Evolutionary conservation across 2,329 filamentous ascomycete species (phyloP).

Genomic region (Pseudomassariella vexata): DNA sequence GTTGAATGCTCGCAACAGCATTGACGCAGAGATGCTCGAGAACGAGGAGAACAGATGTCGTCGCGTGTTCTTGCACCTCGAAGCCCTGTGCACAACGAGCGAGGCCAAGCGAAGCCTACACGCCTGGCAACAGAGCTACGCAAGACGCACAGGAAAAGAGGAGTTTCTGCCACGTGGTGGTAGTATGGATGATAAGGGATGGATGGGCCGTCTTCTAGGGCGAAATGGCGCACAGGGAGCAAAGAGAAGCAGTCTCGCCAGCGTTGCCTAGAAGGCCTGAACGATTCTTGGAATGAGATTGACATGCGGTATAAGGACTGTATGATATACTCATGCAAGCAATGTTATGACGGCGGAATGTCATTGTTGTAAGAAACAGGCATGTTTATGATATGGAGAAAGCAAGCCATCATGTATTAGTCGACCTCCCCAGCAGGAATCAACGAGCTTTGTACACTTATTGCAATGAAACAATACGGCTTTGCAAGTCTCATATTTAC

Average conservation of each 20-base stretch:
- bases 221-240: neutral
- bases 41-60: constrained; percentile 37
- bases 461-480: too few relatives aligned
- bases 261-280: neutral
- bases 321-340: too few relatives aligned
- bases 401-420: too few relatives aligned
- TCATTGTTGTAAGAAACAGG: too few relatives aligned
- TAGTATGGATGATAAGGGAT: constrained; percentile 15
- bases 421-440: too few relatives aligned
- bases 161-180: constrained; percentile 33
- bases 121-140: constrained; percentile 44
- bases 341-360: too few relatives aligned
- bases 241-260: neutral
- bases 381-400: too few relatives aligned
- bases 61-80: constrained; percentile 41
- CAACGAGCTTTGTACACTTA: too few relatives aligned
- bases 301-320: too few relatives aligned
- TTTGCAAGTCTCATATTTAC: too few relatives aligned
- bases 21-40: constrained; percentile 7
- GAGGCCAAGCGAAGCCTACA: constrained; percentile 43
- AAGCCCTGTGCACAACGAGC: constrained; percentile 37
- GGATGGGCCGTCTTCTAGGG: constrained; percentile 20
- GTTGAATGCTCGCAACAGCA: neutral
- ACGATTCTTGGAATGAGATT: too few relatives aligned
- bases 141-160: constrained; percentile 30